Base-by-base conservation (phyloP, 2,329 filamentous ascomycete species). In the Fusarium scirpi region DNA sequence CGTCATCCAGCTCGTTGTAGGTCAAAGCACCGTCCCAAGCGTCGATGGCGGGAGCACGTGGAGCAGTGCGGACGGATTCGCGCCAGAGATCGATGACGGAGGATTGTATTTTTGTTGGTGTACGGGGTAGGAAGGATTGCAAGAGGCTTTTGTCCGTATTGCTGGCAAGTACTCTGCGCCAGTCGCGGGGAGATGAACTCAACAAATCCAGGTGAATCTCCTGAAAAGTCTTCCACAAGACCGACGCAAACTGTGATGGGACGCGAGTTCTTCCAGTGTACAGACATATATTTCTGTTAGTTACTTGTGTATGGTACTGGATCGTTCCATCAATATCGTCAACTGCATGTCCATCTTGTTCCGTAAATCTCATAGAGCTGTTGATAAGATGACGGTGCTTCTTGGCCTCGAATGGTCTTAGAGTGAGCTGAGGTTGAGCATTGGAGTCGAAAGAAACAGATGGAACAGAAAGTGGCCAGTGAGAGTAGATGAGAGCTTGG, bases 381-480 rank as follows among this genome's bases (percentile, higher is more conserved):
- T 53, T 53, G 34, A 53, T 12, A 11, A 27, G 34, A 38, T 53
- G 49, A 15, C 9, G 3, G 8, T 53, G 49, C 13, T 53, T 53
- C 11, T 29, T 16, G 24, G 34, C 24, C 13, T 53, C 32, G 12
- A 53, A 40, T 15, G 49, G 49, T 16, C 24, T 29, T 40, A 4
- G 0, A 29, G 34, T 41, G 32, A 53, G 11, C 2, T 53, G 11
- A 53, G 49, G 49, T 8, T 53, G 32, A 3, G 8, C 22, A 40
- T 27, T 53, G 18, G 49, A 53, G 9, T 53, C 49, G 12, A 27
- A 53, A 22, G 49, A 53, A 25, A 16, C 18, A 20, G 30, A 40
- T 12, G 49, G 49, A 53, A 53, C 13, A 29, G 49, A 53, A 20
- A 53, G 24, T 40, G 49, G 49, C 49, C 49, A 41, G 24, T 41